Conservation (phyloP, 2,329 filamentous ascomycete species). For the Aspergillus sclerotialis region DNA sequence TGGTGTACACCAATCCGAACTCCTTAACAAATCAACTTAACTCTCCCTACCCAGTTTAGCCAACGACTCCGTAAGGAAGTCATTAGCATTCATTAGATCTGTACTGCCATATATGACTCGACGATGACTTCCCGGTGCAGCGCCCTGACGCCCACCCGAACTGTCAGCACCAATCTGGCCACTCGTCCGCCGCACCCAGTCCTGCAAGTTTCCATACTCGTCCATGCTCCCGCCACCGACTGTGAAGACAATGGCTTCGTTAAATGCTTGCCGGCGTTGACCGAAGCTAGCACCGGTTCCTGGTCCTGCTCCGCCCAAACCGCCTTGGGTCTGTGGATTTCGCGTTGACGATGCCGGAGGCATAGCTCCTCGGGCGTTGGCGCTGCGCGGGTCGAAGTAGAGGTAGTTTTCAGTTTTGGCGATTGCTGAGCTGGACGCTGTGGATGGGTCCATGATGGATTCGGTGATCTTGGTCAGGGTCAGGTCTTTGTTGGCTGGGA, state of each 20-base stretch:
- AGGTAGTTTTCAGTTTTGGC: conserved; percentile 94
- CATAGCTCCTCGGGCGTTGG: conserved; percentile 87
- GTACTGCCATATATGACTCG: conserved; percentile 94
- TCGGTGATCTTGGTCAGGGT: conserved; percentile 98
- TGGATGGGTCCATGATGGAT: conserved; percentile 91
- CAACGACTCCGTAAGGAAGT: conserved; percentile 54
- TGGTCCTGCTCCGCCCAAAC: conserved; percentile 40
- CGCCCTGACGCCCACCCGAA: conserved; percentile 22
- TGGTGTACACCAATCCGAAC: neutral
- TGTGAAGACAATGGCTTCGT: conserved; percentile 87
- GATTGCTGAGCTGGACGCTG: conserved; percentile 84
- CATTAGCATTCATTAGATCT: conserved; percentile 58
- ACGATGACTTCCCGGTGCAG: conserved; percentile 33
- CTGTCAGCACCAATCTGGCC: conserved; percentile 46
- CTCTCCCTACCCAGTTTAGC: conserved; percentile 52
- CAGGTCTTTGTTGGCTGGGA: conserved; percentile 91
- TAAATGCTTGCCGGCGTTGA: conserved; percentile 81
- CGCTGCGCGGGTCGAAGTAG: conserved; percentile 92
- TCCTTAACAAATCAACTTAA: conserved; percentile 11
- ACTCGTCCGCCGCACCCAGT: conserved; percentile 78
- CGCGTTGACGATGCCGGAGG: conserved; percentile 62
- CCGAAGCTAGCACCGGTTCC: conserved; percentile 82
- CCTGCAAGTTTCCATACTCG: conserved; percentile 94
- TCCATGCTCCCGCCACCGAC: conserved; percentile 97
- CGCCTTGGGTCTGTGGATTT: conserved; percentile 39